phyloP scores from a whole-genome alignment of 257 asterid genomes.

The Jacaranda mimosifolia region DNA sequence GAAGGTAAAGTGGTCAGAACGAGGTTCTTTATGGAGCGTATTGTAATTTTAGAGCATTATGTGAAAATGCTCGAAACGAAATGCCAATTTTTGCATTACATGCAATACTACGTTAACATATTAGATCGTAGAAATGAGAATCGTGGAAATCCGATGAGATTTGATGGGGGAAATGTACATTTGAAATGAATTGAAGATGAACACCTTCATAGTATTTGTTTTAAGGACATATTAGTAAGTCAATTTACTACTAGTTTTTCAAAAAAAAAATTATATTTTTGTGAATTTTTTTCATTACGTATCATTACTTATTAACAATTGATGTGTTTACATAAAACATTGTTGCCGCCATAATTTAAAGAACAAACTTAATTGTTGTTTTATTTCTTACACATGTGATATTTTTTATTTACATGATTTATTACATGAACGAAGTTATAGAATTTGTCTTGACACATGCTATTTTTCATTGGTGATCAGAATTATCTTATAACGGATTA shows the following conservation, averaged over 20 bases:
- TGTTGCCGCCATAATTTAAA: background rate
- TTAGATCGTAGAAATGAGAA: constrained; percentile 50
- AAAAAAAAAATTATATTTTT: background rate
- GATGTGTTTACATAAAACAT: background rate
- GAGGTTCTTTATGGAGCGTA: constrained; percentile 44
- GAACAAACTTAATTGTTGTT: background rate
- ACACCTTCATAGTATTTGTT: constrained; percentile 39
- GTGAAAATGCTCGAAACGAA: constrained; percentile 39
- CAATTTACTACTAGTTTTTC: background rate
- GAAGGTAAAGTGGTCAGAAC: constrained; percentile 61
- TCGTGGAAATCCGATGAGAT: constrained; percentile 43
- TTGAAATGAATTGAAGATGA: constrained; percentile 61
- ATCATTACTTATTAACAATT: background rate
- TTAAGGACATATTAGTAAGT: background rate
- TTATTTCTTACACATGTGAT: background rate
- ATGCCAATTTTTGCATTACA: constrained; percentile 21
- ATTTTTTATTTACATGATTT: background rate
- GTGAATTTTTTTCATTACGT: background rate
- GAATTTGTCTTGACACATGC: no score
- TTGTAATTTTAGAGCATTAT: constrained; percentile 40
- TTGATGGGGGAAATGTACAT: constrained; percentile 38
- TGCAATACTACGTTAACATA: constrained; percentile 33
- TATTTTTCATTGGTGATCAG: no score
- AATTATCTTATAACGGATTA: no score
- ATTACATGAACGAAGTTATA: no score